Conservation (phyloP, 2,329 filamentous ascomycete genomes). For the Fusarium bactridioides region DNA sequence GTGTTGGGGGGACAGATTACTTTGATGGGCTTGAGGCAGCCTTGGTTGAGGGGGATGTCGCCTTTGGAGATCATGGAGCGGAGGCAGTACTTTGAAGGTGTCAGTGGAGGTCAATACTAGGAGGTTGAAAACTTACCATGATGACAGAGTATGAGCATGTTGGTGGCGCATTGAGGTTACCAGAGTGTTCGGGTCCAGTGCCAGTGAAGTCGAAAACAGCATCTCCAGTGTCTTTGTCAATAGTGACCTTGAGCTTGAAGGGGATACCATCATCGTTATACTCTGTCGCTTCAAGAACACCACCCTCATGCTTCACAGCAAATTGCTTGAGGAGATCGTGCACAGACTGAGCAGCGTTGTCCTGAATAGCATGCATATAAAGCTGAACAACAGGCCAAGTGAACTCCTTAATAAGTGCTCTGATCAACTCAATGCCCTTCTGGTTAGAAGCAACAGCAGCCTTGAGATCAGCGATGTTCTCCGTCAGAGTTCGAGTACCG, state of each 20-base stretch:
- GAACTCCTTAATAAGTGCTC: conserved; percentile 78
- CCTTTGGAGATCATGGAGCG: conserved; percentile 43
- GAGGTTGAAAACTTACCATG: conserved; percentile 28
- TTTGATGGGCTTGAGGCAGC: conserved; percentile 58
- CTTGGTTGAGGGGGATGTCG: conserved; percentile 48
- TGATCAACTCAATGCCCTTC: conserved; percentile 82
- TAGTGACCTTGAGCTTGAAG: conserved; percentile 77
- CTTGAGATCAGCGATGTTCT: conserved; percentile 88
- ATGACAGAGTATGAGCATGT: conserved; percentile 44
- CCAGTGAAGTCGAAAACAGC: conserved; percentile 67
- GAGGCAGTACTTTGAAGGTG: conserved; percentile 39
- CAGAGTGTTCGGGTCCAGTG: conserved; percentile 43
- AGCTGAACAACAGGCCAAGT: conserved; percentile 79
- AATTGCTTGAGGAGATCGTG: conserved; percentile 76
- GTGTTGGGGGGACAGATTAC: conserved; percentile 42
- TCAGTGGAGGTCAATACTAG: neutral
- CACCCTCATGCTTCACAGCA: conserved; percentile 72
- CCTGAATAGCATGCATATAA: conserved; percentile 85
- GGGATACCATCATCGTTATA: conserved; percentile 88
- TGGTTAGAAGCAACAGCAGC: conserved; percentile 87
- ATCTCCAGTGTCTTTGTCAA: conserved; percentile 76
- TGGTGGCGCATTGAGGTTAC: conserved; percentile 43
- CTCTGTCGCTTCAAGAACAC: conserved; percentile 77
- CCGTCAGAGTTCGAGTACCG: conserved; percentile 73
- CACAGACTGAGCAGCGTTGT: conserved; percentile 80